Evolutionary conservation across 2,329 filamentous ascomycete genomes (phyloP).

Genomic region (Paraconiothyrium brasiliense): DNA sequence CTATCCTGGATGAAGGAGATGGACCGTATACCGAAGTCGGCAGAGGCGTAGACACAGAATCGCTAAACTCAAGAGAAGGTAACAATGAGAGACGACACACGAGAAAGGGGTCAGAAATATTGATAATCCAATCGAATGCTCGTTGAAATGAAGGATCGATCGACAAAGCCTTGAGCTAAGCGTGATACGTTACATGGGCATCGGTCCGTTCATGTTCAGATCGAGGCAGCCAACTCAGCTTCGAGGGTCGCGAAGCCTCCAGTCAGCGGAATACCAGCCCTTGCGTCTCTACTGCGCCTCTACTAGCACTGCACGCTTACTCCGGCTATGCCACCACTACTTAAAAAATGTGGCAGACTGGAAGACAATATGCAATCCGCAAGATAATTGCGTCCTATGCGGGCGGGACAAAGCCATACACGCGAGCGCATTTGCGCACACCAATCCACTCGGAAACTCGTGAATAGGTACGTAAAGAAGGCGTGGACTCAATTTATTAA

Average conservation of each 20-base stretch:
- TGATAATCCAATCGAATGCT: constrained; percentile 5
- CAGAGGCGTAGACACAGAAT: constrained; percentile 15
- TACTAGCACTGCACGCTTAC: neutral
- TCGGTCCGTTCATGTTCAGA: neutral
- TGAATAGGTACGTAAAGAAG: too few species aligned
- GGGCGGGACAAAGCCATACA: too few species aligned
- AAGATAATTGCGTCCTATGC: neutral
- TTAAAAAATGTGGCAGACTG: neutral
- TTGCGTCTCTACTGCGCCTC: neutral
- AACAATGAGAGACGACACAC: neutral
- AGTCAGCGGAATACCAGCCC: neutral
- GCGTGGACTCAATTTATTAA: too few species aligned
- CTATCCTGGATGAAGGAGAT: constrained; percentile 16
- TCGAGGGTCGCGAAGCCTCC: neutral
- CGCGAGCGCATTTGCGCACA: too few species aligned
- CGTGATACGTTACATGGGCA: neutral
- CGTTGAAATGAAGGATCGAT: neutral
- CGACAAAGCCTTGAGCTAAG: neutral
- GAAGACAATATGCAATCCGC: neutral
- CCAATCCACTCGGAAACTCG: too few species aligned
- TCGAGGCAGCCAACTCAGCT: neutral
- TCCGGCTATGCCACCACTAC: neutral
- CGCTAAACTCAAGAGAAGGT: neutral
- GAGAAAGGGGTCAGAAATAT: neutral
- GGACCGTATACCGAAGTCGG: constrained; percentile 19